phyloP scores from a whole-genome alignment of 352 stramenopile species.

The Aphanomyces invadans region DNA sequence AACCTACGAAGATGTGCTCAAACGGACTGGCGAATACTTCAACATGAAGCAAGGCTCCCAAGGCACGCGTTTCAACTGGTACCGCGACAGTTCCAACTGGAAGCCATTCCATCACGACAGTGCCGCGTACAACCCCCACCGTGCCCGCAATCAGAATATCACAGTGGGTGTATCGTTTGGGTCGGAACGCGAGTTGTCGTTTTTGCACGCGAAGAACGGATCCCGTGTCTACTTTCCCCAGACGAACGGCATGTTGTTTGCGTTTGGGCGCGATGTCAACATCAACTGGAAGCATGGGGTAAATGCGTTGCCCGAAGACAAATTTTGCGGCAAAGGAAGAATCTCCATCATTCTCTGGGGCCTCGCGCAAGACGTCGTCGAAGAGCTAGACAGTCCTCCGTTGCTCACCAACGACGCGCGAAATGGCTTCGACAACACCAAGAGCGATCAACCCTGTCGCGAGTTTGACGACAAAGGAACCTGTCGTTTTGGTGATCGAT shows the following conservation, averaged over 20 bases:
- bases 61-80: conserved; percentile 95
- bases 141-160: conserved; percentile 90
- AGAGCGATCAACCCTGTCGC: background rate
- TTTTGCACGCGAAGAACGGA: conserved; percentile 77
- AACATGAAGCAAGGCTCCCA: conserved; percentile 62
- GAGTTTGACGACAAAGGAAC: conserved; percentile 12
- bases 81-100: conserved; percentile 89
- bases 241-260: conserved; percentile 89
- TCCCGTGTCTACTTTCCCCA: conserved; percentile 90
- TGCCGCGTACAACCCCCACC: conserved; percentile 89
- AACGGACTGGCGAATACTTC: conserved; percentile 85
- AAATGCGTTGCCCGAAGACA: conserved; percentile 69
- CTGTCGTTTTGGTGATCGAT: conserved; percentile 18
- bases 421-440: conserved; percentile 22
- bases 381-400: conserved; percentile 15
- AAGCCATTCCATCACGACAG: conserved; percentile 92
- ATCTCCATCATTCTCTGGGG: conserved; percentile 94
- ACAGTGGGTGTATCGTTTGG: conserved; percentile 93
- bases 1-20: conserved; percentile 76
- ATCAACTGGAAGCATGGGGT: conserved; percentile 91
- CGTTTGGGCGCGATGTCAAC: conserved; percentile 90
- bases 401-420: conserved; percentile 19
- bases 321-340: conserved; percentile 81
- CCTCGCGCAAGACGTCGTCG: conserved; percentile 21
- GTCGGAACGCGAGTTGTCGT: conserved; percentile 85